phyloP scores from a whole-genome alignment of 148 eudicot genomes.

The Polygonum maritimum region DNA sequence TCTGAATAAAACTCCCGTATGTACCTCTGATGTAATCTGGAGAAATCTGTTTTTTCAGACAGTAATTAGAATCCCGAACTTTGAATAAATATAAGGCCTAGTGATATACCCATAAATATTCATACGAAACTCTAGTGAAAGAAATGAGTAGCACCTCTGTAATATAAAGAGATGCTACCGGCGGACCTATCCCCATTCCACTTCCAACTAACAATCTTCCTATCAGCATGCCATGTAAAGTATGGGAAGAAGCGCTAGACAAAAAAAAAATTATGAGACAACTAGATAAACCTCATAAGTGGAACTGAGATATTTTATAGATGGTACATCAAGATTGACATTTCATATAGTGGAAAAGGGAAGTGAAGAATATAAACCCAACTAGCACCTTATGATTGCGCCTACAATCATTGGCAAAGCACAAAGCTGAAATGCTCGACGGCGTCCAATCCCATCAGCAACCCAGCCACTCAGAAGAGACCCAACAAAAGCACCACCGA shows the following conservation, averaged over 20 bases:
- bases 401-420: constrained; percentile 90
- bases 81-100: not conserved
- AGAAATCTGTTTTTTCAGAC: constrained; percentile 53
- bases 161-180: constrained; percentile 85
- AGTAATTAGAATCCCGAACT: constrained; percentile 3
- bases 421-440: constrained; percentile 85
- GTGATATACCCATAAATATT: no score
- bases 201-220: constrained; percentile 85
- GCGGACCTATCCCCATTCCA: constrained; percentile 88
- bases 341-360: not conserved
- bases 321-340: not conserved
- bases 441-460: constrained; percentile 90
- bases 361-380: not conserved
- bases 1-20: constrained; percentile 93
- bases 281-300: not conserved
- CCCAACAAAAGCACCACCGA: constrained; percentile 90
- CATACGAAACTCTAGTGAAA: not conserved
- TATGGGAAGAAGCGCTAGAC: constrained; percentile 65
- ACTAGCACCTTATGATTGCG: constrained; percentile 55
- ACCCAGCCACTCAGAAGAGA: constrained; percentile 78
- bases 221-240: constrained; percentile 72
- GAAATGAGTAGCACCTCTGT: constrained; percentile 51
- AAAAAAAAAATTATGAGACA: not conserved
- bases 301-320: not conserved
- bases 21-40: constrained; percentile 96